Evolutionary conservation across 1,284 basidiomycete genomes (phyloP).

Genomic region (Melampsora americana): DNA sequence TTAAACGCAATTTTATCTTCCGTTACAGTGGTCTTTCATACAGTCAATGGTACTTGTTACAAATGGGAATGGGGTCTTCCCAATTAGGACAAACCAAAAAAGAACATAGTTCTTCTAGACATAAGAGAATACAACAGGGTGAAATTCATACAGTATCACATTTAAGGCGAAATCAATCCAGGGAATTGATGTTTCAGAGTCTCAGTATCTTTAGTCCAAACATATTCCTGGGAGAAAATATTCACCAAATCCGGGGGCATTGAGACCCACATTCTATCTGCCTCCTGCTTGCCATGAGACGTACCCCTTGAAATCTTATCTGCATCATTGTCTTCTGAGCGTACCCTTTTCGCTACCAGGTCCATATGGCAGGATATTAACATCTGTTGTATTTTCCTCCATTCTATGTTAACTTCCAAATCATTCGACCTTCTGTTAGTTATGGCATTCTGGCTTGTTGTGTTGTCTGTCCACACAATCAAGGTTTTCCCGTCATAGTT

Average conservation of each 20-base stretch:
- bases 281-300: too few species aligned
- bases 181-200: background rate
- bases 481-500: too few species aligned
- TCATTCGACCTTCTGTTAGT: too few species aligned
- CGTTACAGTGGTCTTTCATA: too few species aligned
- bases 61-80: too few species aligned
- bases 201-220: background rate
- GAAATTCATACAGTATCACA: background rate
- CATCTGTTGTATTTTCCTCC: conserved; percentile 5
- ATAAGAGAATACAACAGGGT: too few species aligned
- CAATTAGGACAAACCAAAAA: too few species aligned
- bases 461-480: too few species aligned
- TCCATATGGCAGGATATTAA: background rate
- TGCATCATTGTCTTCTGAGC: background rate
- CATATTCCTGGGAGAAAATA: background rate
- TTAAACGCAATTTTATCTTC: too few species aligned
- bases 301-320: conserved; percentile 4
- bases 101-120: too few species aligned
- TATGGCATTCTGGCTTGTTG: too few species aligned
- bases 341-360: background rate
- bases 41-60: too few species aligned
- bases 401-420: conserved; percentile 14
- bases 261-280: background rate
- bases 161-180: background rate
- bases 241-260: background rate